A percentile compares a stretch with the other conserved stretches of the same genome.
Evolutionary conservation across 1,139 yeast genomes (phyloP).

Genomic region (Blastobotrys malaysiensis): DNA sequence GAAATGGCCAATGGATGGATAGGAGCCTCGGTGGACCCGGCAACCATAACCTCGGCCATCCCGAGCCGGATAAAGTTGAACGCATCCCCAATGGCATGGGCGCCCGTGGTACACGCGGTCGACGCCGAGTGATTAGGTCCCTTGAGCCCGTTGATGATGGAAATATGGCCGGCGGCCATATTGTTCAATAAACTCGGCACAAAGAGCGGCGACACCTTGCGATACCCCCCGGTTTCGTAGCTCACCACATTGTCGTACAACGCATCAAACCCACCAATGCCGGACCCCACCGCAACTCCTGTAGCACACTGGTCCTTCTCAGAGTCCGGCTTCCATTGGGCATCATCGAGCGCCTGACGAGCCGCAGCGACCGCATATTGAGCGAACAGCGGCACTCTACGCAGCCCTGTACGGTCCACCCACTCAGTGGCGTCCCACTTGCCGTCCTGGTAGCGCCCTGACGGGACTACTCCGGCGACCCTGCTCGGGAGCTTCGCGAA

Average conservation of each 20-base stretch:
- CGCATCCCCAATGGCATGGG: conserved; percentile 92
- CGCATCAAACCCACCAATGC: conserved; percentile 86
- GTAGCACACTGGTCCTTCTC: conserved; percentile 32
- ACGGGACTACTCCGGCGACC: conserved; percentile 71
- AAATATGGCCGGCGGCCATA: conserved; percentile 93
- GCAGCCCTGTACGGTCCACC: conserved; percentile 31
- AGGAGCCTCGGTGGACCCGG: conserved; percentile 90
- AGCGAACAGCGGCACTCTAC: conserved; percentile 66
- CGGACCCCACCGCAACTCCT: conserved; percentile 90
- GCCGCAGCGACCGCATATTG: conserved; percentile 80
- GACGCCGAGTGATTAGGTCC: conserved; percentile 90
- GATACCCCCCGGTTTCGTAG: conserved; percentile 52
- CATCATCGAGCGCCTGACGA: conserved; percentile 66
- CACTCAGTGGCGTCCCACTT: conserved; percentile 44
- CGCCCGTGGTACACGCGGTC: conserved; percentile 97
- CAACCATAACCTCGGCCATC: conserved; percentile 80
- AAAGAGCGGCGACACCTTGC: conserved; percentile 76
- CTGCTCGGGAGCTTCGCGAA: conserved; percentile 64
- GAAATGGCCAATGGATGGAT: conserved; percentile 83
- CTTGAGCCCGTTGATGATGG: conserved; percentile 65
- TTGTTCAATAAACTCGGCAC: conserved; percentile 79
- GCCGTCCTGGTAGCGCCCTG: conserved; percentile 45
- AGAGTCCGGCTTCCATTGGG: conserved; percentile 45
- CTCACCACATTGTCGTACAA: conserved; percentile 53
- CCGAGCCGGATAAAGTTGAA: conserved; percentile 71